These are phyloP conservation scores for Trichomonas gallinae DNA, from an alignment of 208 protist genomes.

Conservation along the genomic window DNA sequence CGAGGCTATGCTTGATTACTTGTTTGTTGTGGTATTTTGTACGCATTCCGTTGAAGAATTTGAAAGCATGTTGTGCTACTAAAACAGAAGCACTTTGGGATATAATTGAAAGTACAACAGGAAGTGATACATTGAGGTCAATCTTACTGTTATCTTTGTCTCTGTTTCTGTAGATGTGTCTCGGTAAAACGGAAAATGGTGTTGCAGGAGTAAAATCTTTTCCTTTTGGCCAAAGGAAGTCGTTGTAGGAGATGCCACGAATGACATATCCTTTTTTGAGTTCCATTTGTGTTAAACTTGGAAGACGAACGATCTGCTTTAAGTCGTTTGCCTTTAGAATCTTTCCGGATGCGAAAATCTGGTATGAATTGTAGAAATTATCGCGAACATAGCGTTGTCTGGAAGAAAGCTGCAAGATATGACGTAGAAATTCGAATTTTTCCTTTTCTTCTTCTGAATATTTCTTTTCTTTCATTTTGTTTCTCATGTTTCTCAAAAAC, in stretches of 20 bases:
- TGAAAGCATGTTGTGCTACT: not conserved
- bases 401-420: not conserved
- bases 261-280: not conserved
- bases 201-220: not conserved
- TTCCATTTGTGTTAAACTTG: not conserved
- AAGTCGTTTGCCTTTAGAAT: not conserved
- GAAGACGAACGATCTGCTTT: not conserved
- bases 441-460: not conserved
- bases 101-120: not conserved
- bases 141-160: not conserved
- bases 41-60: not conserved
- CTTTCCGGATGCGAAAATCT: not conserved
- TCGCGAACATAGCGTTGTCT: not conserved
- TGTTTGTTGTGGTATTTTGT: not conserved
- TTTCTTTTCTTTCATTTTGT: not conserved
- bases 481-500: not conserved
- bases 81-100: not conserved
- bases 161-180: not conserved
- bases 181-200: not conserved
- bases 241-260: not conserved
- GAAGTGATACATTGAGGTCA: not conserved
- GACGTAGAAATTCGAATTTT: not conserved
- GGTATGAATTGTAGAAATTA: not conserved
- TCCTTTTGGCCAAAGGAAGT: not conserved
- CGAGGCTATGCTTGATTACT: not conserved